Evolutionary conservation across 1,284 basidiomycete genomes (phyloP), one percentile per base, ranked within the genome.

Genomic region (Microbotryum silenes-acaulis): DNA sequence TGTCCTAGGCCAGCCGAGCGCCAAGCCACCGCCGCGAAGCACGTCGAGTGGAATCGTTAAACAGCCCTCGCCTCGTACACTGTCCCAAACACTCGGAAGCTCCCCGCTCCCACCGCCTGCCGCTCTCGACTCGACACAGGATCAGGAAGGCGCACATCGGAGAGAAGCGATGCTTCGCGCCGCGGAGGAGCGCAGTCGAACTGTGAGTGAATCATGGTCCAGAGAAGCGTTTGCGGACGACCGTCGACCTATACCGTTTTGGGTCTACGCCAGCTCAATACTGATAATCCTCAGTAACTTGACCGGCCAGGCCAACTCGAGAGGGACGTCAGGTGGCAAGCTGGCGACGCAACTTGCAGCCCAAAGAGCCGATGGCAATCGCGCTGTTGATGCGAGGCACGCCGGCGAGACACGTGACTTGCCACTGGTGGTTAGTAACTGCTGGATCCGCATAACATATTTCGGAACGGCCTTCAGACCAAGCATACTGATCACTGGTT

Each of bases 321-420:
- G 49, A 44, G 60, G 52, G 1, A 45, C 56, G 14, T 21, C 25
- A 5, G 62, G 57, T 14, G 62, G 65, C 6, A 60, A 56, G 21
- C 42, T 67, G 7, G 37, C 60, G 18, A 48, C 16, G 14, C 51
- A 67, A 21, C 50, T 67, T 12, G 44, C 37, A 18, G 21, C 48
- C 20, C 60, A 62, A 51, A 37, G 46, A 6, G 33, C 42, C 7
- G 62, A 67, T 21, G 62, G 65, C 1, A 62, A 62, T 3, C 51
- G 62, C 46, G 46, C 33, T 3, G 55, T 57, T 4, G 62, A 63
- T 44, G 65, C 62, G 27, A n/a, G 31, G 37, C 21, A 33, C 9
- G 51, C 61, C 31, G 65, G 62, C 16, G 57, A 62, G 29, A 25
- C 55, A 16, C n/a, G 55, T 21, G 60, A 56, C 3, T 49, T 53